Conservation (phyloP, 257 asterid genomes). For the Scutellaria barbata region DNA sequence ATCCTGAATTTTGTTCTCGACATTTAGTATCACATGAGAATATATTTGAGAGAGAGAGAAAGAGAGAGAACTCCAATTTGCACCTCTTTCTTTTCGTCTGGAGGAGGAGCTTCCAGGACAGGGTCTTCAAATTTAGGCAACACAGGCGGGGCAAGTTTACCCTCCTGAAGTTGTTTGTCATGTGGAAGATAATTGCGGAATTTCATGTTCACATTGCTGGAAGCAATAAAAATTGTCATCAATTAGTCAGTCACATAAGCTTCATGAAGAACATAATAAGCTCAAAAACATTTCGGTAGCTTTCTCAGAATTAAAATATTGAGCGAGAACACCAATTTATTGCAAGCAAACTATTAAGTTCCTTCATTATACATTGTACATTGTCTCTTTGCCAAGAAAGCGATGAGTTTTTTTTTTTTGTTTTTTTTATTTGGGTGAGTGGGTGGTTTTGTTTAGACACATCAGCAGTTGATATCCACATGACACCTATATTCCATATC, state of each 20-base stretch:
- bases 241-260: conserved; percentile 1
- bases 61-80: conserved; percentile 7
- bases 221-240: conserved; percentile 24
- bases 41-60: neutral
- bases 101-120: conserved; percentile 58
- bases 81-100: conserved; percentile 85
- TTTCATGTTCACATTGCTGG: conserved; percentile 72
- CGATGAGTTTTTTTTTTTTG: neutral
- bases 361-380: neutral
- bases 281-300: conserved; percentile 2
- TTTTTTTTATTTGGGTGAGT: neutral
- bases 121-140: conserved; percentile 94
- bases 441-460: neutral
- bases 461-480: neutral
- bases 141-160: conserved; percentile 83
- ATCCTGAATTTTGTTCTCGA: conserved; percentile 52
- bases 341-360: neutral
- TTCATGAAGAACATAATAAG: conserved; percentile 8
- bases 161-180: conserved; percentile 95
- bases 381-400: neutral
- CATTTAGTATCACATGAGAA: conserved; percentile 1
- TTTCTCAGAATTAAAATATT: neutral
- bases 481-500: neutral
- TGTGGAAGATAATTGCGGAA: conserved; percentile 97
- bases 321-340: conserved; percentile 5